Base-by-base conservation (phyloP, 257 asterid species). In the Datura wrightii region DNA sequence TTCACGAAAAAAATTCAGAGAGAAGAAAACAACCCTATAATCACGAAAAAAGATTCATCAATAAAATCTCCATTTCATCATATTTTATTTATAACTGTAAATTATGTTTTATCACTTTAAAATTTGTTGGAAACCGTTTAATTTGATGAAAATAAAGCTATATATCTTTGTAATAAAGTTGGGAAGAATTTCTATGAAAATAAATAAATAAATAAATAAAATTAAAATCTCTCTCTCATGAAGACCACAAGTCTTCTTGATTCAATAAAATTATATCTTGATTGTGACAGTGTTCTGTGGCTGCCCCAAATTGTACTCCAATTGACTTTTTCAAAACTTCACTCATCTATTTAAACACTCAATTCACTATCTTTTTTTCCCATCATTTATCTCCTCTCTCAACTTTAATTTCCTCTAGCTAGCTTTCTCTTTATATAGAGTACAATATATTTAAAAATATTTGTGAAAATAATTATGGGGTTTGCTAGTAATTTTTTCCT, bases 251-350 rank as follows among this genome's bases (percentile, higher is more conserved):
- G 79, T 41, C 54, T 8, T 39, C 42, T 39, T 39, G 4, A 39
- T 39, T 39, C 42, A 39, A 39, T 4, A 39, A 39, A 39, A 39
- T 39, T 24, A 24, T 24, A 24, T 24, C 31, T 71, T 71, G 79
- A 71, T 44, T 71, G 5, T 71, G 79, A 71, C 56, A 71, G 5
- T 71, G 34, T 8, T 15, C 5, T 15, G 8, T 67, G 52, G 48
- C 5, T 70, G 9, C 55, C 78, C 78, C 54, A 18, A 70, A 42
- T 42, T 42, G 2, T 71, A n/a, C 14, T 71, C 79, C 9, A 44
- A 9, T 71, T 71, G 79, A 71, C 79, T 71, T 56, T 15, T 71
- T 71, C 79, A 71, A 71, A 71, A 48, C 16, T 44, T n/a, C 14
- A 44, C 34, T n/a, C 39, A 44, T 44, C n/a, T 44, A 71, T 71